Base-by-base conservation (phyloP, 2,329 filamentous ascomycete genomes). In the Rutstroemia sp. region DNA sequence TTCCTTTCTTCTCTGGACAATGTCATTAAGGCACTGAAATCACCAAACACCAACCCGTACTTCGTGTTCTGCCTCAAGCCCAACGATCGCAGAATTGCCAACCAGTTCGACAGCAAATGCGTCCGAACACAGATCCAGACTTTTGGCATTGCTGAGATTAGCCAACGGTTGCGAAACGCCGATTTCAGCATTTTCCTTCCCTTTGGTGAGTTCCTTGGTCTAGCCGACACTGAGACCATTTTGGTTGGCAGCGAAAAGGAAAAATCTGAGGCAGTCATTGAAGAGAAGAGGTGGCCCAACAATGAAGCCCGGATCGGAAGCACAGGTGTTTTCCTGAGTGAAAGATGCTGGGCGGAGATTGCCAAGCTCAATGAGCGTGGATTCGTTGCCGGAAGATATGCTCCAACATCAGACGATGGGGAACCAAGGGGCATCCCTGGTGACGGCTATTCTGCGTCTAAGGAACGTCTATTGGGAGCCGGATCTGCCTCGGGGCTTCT, bases 81-180 rank as follows among this genome's bases (percentile, higher is more conserved):
- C 21, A 99, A 99, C 65, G 94, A 99, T 70, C 83, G 94, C 53
- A 85, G 94, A 50, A 99, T 99, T 63, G 92, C 94, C 60, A 99
- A 99, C 64, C 94, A 99, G 68, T 99, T 97, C 65, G 94, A 99
- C 72, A 96, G 91, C 80, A 97, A 97, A 72, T 99, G 94, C 69
- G 94, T 99, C 21, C 86, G 94, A 4, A 89, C 88, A 10, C 94
- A 99, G 69, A 82, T 99, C 1, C 92, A 97, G 69, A 95, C 91
- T 0, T 89, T 97, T 64, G 94, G 94, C 34, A 95, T 99, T 66
- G 92, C 92, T 1, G 94, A 99, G 69, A 96, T 99, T 71, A 96
- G 92, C 69, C 92, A 96, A 69, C 82, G 94, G 19, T 78, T 99
- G 40, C 84, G 92, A 50, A 92, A 92, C 55, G 92, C 92, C 0